Percentiles rank a stretch among this genome's conserved stretches.
Evolutionary conservation across 2,329 filamentous ascomycete genomes (phyloP).

Genomic region (Fusarium anthophilum): DNA sequence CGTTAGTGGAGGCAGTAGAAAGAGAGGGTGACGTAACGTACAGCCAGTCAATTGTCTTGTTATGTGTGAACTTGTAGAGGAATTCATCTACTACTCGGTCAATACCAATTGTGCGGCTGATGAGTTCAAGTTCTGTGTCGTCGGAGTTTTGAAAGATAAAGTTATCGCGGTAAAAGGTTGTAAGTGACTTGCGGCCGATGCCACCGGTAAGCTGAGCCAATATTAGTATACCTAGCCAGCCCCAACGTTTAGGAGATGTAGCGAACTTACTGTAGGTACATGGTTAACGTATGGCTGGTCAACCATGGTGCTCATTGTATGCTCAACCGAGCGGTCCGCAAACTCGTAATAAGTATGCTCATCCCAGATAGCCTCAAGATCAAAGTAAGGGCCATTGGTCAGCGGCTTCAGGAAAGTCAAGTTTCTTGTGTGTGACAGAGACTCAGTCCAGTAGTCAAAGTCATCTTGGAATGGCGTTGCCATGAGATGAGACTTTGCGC

Average conservation of each 20-base stretch:
- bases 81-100: conserved; percentile 80
- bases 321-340: conserved; percentile 70
- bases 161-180: conserved; percentile 75
- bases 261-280: conserved; percentile 67
- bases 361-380: conserved; percentile 82
- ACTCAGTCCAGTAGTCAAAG: conserved; percentile 63
- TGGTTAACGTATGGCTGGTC: conserved; percentile 83
- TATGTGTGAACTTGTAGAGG: conserved; percentile 71
- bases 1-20: too few species aligned
- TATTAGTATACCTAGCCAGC: accelerated
- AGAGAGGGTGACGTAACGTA: conserved; percentile 42
- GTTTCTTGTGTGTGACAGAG: conserved; percentile 72
- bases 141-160: conserved; percentile 79
- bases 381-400: conserved; percentile 72
- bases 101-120: conserved; percentile 76
- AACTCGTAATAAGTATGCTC: conserved; percentile 81
- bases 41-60: conserved; percentile 74
- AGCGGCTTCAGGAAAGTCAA: conserved; percentile 71
- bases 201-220: conserved; percentile 67
- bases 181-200: conserved; percentile 69
- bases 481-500: conserved; percentile 51
- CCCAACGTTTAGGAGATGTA: accelerated
- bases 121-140: conserved; percentile 73
- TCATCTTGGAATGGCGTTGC: conserved; percentile 57
- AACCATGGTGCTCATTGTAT: conserved; percentile 86